Percentiles rank a stretch among this genome's conserved stretches.
phyloP scores from a whole-genome alignment of 176 grass and related monocot genomes.

The Rhipidocladum racemiflorum region DNA sequence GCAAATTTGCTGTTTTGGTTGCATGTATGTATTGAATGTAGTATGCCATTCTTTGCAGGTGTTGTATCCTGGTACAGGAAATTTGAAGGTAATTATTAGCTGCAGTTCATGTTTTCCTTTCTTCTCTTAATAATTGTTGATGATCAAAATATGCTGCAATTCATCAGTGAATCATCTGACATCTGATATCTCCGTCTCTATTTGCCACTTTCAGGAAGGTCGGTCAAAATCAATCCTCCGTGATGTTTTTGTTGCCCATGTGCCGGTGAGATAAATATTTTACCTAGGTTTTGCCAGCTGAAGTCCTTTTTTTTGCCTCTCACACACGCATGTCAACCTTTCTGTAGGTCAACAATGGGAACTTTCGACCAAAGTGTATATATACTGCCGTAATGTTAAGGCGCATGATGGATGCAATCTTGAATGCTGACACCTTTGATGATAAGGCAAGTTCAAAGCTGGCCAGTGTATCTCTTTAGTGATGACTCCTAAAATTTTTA shows the following conservation, averaged over 20 bases:
- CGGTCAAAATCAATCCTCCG: slow-evolving; percentile 64
- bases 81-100: slow-evolving; percentile 57
- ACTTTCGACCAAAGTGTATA: slow-evolving; percentile 82
- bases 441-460: slow-evolving; percentile 67
- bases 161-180: slow-evolving; percentile 19
- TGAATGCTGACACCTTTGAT: slow-evolving; percentile 87
- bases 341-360: slow-evolving; percentile 55
- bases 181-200: not conserved
- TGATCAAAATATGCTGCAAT: not conserved
- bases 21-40: not conserved
- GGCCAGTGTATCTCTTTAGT: not conserved
- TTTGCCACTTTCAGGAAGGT: slow-evolving; percentile 54
- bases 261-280: slow-evolving; percentile 56
- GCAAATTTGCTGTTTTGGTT: slow-evolving; percentile 22
- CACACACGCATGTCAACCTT: not conserved
- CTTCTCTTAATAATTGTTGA: not conserved
- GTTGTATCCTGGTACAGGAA: slow-evolving; percentile 48
- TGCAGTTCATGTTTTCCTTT: not conserved
- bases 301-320: slow-evolving; percentile 7
- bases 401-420: slow-evolving; percentile 88
- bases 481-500: not conserved
- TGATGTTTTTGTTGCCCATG: slow-evolving; percentile 93
- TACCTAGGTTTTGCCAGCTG: slow-evolving; percentile 31
- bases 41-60: slow-evolving; percentile 43
- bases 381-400: slow-evolving; percentile 89